Evolutionary conservation across 2,329 filamentous ascomycete species (phyloP).

Genomic region (Alternaria brassicae): DNA sequence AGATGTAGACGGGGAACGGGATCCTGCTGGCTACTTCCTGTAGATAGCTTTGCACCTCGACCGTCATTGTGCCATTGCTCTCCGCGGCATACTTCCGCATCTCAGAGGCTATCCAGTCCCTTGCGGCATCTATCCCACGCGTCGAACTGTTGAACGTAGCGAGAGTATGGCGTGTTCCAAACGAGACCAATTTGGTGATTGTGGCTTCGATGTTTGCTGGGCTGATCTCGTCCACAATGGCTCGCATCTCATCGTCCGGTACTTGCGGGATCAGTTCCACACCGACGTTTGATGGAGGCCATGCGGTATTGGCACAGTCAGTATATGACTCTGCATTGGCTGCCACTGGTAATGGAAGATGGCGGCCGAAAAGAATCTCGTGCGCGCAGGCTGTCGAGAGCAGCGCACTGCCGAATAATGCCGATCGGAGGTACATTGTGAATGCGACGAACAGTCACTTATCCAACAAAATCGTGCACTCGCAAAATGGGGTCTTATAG

Average conservation of each 20-base stretch:
- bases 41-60: constrained; percentile 60
- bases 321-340: constrained; percentile 44
- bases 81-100: constrained; percentile 58
- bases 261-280: constrained; percentile 50
- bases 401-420: constrained; percentile 21
- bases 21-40: constrained; percentile 59
- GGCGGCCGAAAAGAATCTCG: constrained; percentile 35
- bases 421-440: constrained; percentile 30
- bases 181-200: constrained; percentile 62
- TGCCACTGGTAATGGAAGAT: constrained; percentile 39
- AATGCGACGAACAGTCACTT: not conserved
- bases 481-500: constrained; percentile 18
- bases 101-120: constrained; percentile 63
- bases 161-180: constrained; percentile 65
- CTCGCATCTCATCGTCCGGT: constrained; percentile 51
- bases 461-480: not conserved
- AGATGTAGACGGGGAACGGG: constrained; percentile 60
- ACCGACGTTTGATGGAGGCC: constrained; percentile 53
- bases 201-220: constrained; percentile 58
- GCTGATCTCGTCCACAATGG: constrained; percentile 51
- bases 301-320: constrained; percentile 47
- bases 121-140: constrained; percentile 63
- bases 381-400: constrained; percentile 33
- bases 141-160: constrained; percentile 60
- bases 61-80: constrained; percentile 60